Conservation (phyloP, 2,329 filamentous ascomycete species). For the Zarea fungicola region DNA sequence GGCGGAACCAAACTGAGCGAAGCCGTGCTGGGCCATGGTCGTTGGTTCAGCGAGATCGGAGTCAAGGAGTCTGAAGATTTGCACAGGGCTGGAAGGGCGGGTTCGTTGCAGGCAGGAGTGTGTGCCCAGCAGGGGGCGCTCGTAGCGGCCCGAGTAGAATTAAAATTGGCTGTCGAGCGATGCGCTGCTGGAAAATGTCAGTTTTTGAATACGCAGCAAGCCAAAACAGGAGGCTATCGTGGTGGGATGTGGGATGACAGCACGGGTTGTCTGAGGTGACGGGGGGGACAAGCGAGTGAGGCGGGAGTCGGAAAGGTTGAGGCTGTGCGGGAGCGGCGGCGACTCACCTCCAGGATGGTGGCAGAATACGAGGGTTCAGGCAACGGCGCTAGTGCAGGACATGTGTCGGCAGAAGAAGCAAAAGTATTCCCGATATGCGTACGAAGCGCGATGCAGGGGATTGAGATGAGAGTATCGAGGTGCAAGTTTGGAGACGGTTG, state of each 20-base stretch:
- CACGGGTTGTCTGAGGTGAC: slow-evolving; percentile 6
- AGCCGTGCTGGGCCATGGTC: slow-evolving; percentile 52
- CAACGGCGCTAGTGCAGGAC: slow-evolving; percentile 2
- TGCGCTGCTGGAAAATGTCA: slow-evolving; percentile 1
- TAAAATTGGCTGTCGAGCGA: not conserved
- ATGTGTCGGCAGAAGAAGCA: slow-evolving; percentile 4
- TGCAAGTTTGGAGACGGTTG: slow-evolving; percentile 6
- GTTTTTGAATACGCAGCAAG: not conserved
- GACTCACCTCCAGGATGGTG: slow-evolving; percentile 3
- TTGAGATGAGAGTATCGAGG: not conserved
- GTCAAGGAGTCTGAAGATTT: slow-evolving; percentile 15
- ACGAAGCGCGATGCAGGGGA: not conserved
- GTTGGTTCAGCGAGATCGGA: slow-evolving; percentile 16
- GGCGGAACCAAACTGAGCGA: slow-evolving; percentile 50
- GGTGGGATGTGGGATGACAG: not conserved
- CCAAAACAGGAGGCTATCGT: not conserved
- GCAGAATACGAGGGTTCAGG: not conserved
- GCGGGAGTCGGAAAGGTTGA: slow-evolving; percentile 1
- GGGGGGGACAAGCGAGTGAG: not conserved
- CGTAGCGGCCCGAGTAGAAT: not conserved
- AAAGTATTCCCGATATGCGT: no score
- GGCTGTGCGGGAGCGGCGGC: slow-evolving; percentile 1
- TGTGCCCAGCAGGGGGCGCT: slow-evolving; percentile 6
- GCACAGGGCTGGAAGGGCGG: slow-evolving; percentile 7
- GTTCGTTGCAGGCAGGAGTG: not conserved